Base-by-base conservation (phyloP, 1,139 yeast genomes). In the Yarrowia galli region DNA sequence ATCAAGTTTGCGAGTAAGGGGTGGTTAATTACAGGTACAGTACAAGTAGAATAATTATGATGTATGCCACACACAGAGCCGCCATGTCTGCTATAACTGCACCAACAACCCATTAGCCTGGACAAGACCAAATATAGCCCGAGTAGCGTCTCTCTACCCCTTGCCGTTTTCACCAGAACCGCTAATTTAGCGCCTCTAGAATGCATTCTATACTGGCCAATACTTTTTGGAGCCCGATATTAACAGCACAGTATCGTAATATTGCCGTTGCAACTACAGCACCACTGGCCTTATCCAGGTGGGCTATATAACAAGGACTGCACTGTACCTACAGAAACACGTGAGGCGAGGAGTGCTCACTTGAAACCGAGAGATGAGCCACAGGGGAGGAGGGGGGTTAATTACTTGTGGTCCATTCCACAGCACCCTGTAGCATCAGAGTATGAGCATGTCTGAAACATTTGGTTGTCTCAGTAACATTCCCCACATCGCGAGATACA, bases 221-320 rank as follows among this genome's bases (percentile, higher is more conserved):
- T 28, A 28, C 32, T 28, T 28, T 28, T 28, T 28, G 32, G 32
- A 7, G 32, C 8, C 32, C 6, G 32, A 18, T 20, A 18, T 42
- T 45, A 45, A 16, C n/a, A 12, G 16, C 22, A n/a, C 36, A 12
- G 20, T 32, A 32, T 18, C 38, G 20, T 38, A 25, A 22, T n/a
- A 16, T 3, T 16, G 22, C 53, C 53, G 35, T 43, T 22, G 35
- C 36, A 9, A 46, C 20, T 16, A 46, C 53, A 25, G 36, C 36
- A n/a, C 53, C 10, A 16, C 18, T 18, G 36, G 18, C 54, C 22
- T 18, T 32, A 49, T 32, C 54, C 22, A 49, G 54, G 51, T 46
- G 35, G 51, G 51, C 20, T 46, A 20, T 25, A 22, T 18, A 18
- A 20, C 43, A 42, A 35, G 36, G 36, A 35, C 36, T 35, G 8